Evolutionary conservation across 352 stramenopile species (phyloP), one percentile per base, ranked within the genome.

Genomic region (Pythium guiyangense): DNA sequence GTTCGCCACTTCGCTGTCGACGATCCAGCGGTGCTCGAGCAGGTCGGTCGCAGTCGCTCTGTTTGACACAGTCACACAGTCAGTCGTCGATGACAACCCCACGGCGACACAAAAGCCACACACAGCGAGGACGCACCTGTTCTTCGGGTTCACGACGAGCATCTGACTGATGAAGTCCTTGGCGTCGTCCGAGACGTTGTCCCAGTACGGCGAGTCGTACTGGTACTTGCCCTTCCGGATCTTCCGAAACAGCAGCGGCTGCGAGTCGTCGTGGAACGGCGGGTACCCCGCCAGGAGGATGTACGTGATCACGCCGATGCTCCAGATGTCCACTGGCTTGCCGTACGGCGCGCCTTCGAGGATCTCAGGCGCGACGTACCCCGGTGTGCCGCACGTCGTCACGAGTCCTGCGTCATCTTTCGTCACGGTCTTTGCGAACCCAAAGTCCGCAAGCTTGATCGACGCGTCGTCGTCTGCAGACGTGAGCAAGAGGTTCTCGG

Each of bases 191-290:
- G 86, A 96, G 45, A 96, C 83, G 40, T 93, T 80, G 63, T 96
- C 88, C 88, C 88, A 96, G 63, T 94, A 94, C 18, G 86, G 85
- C 31, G 85, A 90, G 58, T 94, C 83, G 59, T 84, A 96, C 54
- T 95, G 82, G 64, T 84, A 95, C 49, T 92, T 84, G 44, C 88
- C 86, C 59, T 82, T 83, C n/a, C 77, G 69, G 64, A 96, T 96
- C 66, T 91, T 90, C 49, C 75, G 73, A 66, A 94, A 99, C 40
- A 99, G 71, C 35, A 93, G 73, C 4, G 88, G 69, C 63, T 98
- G 89, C 59, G 97, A 98, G 48, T 97, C 92, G 69, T 98, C 94
- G 60, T 98, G 77, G 68, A 96, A 96, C 26, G 86, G 86, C 1
- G 84, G 82, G 60, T 94, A 94, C 0, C 86, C 86, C 31, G 77